These are phyloP conservation scores for Paspalum vaginatum DNA, from an alignment of 176 grass and related monocot genomes.

Conservation along the genomic window DNA sequence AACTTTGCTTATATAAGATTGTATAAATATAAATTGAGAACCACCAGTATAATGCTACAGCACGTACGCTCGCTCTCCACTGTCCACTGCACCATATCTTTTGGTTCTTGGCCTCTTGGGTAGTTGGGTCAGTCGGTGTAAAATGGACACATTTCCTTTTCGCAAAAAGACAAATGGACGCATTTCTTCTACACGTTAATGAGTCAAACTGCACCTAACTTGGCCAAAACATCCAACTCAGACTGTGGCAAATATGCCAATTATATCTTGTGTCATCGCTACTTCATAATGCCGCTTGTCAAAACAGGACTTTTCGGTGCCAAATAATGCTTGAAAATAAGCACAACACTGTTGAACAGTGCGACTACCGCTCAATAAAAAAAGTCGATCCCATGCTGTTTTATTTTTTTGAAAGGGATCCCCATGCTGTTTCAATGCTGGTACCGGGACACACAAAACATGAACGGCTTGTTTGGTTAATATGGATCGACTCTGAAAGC, in stretches of 20 bases:
- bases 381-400: background rate
- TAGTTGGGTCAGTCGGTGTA: too few species aligned
- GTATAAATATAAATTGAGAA: background rate
- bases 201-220: slow-evolving; percentile 13
- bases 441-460: too few species aligned
- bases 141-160: too few species aligned
- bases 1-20: too few species aligned
- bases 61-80: background rate
- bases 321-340: background rate
- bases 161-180: background rate
- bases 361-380: background rate
- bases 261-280: background rate
- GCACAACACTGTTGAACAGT: background rate
- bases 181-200: background rate
- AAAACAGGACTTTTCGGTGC: background rate
- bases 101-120: too few species aligned
- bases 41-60: background rate
- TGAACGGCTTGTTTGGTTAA: too few species aligned
- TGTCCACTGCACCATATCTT: background rate
- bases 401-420: too few species aligned
- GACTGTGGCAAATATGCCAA: background rate
- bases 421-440: too few species aligned
- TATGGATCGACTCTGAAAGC: too few species aligned
- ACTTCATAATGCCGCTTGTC: background rate
- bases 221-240: background rate